Evolutionary conservation across 2,329 filamentous ascomycete genomes (phyloP).

Genomic region (Aaosphaeria arxii): DNA sequence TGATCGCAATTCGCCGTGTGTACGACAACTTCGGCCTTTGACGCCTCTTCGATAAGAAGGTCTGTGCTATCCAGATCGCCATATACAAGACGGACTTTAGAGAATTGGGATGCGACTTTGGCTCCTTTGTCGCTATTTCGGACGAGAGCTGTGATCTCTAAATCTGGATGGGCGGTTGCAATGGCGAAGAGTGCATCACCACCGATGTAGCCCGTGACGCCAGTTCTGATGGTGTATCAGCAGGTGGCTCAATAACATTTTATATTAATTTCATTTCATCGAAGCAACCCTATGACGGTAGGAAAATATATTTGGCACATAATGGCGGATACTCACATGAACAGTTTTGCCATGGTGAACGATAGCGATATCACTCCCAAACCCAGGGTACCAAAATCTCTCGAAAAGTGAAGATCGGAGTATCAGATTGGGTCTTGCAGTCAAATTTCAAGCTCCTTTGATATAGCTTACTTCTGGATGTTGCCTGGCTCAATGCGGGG

Average conservation of each 20-base stretch:
- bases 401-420: no score
- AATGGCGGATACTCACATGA: slow-evolving; percentile 6
- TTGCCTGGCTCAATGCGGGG: no score
- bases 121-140: slow-evolving; percentile 49
- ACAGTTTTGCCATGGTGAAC: slow-evolving; percentile 10
- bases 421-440: no score
- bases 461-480: no score
- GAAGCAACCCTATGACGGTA: neutral
- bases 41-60: slow-evolving; percentile 44
- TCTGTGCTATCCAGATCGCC: slow-evolving; percentile 48
- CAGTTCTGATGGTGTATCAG: slow-evolving; percentile 3
- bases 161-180: slow-evolving; percentile 46
- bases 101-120: slow-evolving; percentile 44
- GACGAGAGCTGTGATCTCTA: slow-evolving; percentile 49
- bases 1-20: slow-evolving; percentile 12
- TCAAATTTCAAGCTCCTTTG: no score
- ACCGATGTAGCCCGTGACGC: slow-evolving; percentile 10
- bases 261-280: neutral
- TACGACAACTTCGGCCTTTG: slow-evolving; percentile 50
- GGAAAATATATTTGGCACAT: neutral
- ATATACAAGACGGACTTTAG: slow-evolving; percentile 50
- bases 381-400: no score
- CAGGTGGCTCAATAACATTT: neutral
- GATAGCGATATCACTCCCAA: no score
- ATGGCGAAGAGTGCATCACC: slow-evolving; percentile 21